Evolutionary conservation across 192 early-diverging fungal genomes (phyloP).

Genomic region (Coemansia sp.): DNA sequence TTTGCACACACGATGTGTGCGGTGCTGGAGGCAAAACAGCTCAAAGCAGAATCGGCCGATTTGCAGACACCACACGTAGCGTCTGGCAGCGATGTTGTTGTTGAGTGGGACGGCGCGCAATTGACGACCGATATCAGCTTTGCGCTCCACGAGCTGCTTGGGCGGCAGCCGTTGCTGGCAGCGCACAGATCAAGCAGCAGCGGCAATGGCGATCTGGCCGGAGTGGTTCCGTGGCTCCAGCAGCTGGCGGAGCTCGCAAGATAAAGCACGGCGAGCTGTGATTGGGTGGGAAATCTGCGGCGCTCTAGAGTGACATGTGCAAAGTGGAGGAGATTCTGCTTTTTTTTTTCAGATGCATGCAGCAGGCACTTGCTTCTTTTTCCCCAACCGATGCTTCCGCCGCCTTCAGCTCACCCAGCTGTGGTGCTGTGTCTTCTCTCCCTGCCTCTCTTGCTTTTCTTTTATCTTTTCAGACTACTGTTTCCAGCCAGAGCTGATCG

Average conservation of each 20-base stretch:
- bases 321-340: background rate
- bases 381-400: too few species aligned
- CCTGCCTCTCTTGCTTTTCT: background rate
- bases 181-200: background rate
- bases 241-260: background rate
- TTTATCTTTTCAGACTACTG: background rate
- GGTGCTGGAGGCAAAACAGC: background rate
- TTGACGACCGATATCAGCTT: slow-evolving; percentile 27
- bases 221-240: slow-evolving; percentile 5
- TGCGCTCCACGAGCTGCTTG: slow-evolving; percentile 13
- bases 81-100: background rate
- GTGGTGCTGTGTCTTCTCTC: background rate
- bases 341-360: background rate
- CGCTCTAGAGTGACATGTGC: background rate
- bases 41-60: background rate
- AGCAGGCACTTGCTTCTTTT: too few species aligned
- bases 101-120: slow-evolving; percentile 38
- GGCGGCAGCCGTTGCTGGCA: background rate
- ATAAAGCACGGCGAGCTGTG: background rate
- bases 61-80: too few species aligned
- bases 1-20: slow-evolving; percentile 5
- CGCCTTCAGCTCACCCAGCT: too few species aligned
- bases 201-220: background rate
- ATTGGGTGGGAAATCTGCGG: background rate
- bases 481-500: too few species aligned